Percentiles rank a stretch among this genome's conserved stretches.
Conservation (phyloP, 306 rosid species). For the Castanea crenata region DNA sequence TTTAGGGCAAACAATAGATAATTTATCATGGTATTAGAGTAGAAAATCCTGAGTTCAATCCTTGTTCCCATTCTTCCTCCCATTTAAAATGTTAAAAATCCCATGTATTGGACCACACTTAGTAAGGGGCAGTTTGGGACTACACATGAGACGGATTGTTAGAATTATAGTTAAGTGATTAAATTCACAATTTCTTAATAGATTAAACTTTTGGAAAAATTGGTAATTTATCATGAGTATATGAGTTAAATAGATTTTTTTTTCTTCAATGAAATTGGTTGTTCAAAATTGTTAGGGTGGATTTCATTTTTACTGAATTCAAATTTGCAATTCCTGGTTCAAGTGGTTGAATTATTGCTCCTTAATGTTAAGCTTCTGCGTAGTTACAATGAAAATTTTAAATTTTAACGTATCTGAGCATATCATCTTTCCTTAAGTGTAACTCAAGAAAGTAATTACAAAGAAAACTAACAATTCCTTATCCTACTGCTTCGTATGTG, state of each 20-base stretch:
- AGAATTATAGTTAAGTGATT: too few relatives aligned
- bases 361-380: background rate
- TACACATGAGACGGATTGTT: too few relatives aligned
- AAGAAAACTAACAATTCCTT: background rate
- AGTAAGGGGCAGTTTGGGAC: too few relatives aligned
- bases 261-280: background rate
- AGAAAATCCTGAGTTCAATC: too few relatives aligned
- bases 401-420: background rate
- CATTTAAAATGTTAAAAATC: too few relatives aligned
- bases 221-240: too few relatives aligned
- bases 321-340: background rate
- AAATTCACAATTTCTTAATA: too few relatives aligned
- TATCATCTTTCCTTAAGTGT: background rate
- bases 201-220: too few relatives aligned
- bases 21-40: too few relatives aligned
- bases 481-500: constrained; percentile 6
- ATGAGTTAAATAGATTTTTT: background rate
- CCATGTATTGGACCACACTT: too few relatives aligned
- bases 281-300: background rate
- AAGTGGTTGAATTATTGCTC: background rate
- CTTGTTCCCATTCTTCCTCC: too few relatives aligned
- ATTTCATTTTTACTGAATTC: background rate
- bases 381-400: background rate
- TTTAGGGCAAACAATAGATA: too few relatives aligned
- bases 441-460: constrained; percentile 1